Base-by-base conservation (phyloP, 305 asterid genomes). In the Fraxinus velutina region DNA sequence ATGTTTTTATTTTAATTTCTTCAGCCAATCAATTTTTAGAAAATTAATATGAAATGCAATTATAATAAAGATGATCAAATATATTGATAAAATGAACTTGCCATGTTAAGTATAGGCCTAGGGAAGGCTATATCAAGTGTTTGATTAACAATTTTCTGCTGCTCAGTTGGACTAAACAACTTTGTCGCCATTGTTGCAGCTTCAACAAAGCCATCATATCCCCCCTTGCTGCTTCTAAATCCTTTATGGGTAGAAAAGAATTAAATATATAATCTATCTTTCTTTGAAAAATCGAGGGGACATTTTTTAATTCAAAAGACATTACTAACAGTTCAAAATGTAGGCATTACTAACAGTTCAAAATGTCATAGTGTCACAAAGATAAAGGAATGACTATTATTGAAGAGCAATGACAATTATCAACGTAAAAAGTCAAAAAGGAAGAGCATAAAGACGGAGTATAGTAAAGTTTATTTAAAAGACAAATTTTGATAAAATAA, bases 121-220 rank as follows among this genome's bases (percentile, higher is more conserved):
- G 99, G 98, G 62, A 92, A 76, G 17, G 98, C 98, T 73, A 70
- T 88, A 36, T 88, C 83, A n/a, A 95, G 97, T 50, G 97, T 82
- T 81, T 80, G 88, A 76, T 87, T 80, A 34, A 92, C 88, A 6
- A 86, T 17, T 52, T 86, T 64, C 32, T 81, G 82, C 73, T 93
- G 98, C 80, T 89, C 86, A 19, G 70, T 77, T 1, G 95, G 84
- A 34, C 3, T 82, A 82, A 90, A 91, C 29, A 80, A 81, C 86
- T 75, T 81, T 19, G 88, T 89, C 10, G 87, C 95, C 87, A 84
- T 87, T 78, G 82, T 81, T 24, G 97, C 92, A 10, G 93, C 93
- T 80, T 92, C 98, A 73, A 91, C 90, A 72, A 95, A 84, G 4
- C 97, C 95, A 34, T 89, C 97, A 32, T 92, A 95, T 1, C 97